Conservation (phyloP, 441 rosid genomes). For the Hura crepitans region DNA sequence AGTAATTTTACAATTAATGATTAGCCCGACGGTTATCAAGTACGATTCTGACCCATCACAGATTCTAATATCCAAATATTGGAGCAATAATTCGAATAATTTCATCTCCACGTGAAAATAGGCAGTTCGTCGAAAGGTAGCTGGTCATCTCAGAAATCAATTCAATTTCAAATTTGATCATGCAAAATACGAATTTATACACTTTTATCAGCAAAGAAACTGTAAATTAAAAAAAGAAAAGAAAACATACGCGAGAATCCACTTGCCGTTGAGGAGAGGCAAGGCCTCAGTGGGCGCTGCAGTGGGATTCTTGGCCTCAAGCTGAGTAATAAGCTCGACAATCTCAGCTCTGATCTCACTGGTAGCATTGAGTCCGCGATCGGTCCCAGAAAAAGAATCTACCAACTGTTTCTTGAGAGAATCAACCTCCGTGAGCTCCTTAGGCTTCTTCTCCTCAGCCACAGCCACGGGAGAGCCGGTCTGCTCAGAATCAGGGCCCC, state of each 20-base stretch:
- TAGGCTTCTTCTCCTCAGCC: constrained; percentile 28
- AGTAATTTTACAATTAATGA: too few relatives aligned
- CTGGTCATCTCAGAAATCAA: not conserved
- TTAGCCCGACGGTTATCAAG: too few relatives aligned
- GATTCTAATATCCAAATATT: too few relatives aligned
- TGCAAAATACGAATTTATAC: too few relatives aligned
- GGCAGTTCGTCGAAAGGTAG: too few relatives aligned
- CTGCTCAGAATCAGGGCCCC: constrained; percentile 36
- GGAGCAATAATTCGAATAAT: too few relatives aligned
- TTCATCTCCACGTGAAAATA: too few relatives aligned
- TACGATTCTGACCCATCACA: too few relatives aligned
- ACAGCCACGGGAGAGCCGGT: constrained; percentile 39
- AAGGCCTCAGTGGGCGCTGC: constrained; percentile 81
- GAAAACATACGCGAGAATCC: constrained; percentile 81
- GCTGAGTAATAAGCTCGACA: constrained; percentile 81
- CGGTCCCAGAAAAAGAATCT: constrained; percentile 77
- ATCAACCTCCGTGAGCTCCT: constrained; percentile 45
- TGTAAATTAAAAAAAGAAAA: not conserved
- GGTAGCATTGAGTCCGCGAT: constrained; percentile 61
- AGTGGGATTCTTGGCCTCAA: constrained; percentile 83
- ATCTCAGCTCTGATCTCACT: constrained; percentile 90
- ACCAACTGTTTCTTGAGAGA: constrained; percentile 56
- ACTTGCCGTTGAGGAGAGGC: constrained; percentile 77
- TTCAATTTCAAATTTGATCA: not conserved
- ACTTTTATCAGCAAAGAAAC: constrained; percentile 12